These are phyloP conservation scores for Aphanoascus verrucosus DNA, from an alignment of 2,329 filamentous ascomycete genomes.

Conservation along the genomic window DNA sequence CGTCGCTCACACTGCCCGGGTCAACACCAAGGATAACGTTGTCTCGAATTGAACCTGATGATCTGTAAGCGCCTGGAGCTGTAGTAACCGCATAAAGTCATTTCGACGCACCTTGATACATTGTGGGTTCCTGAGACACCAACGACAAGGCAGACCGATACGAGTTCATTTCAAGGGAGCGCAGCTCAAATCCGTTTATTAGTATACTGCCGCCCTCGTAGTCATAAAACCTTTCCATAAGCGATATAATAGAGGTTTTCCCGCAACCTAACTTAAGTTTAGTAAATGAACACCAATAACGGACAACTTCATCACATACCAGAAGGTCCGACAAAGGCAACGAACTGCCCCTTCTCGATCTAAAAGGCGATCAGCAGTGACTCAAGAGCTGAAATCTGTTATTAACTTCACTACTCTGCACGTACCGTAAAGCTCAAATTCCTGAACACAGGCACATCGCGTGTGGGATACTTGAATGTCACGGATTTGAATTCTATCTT, in stretches of 20 bases:
- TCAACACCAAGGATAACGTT: constrained; percentile 41
- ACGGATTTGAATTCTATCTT: constrained; percentile 26
- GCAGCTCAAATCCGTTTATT: constrained; percentile 27
- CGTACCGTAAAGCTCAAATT: constrained; percentile 23
- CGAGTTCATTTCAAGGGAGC: constrained; percentile 20
- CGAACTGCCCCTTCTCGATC: constrained; percentile 34
- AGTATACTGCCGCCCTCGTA: constrained; percentile 28
- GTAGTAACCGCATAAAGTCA: not conserved
- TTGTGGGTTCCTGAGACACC: constrained; percentile 35
- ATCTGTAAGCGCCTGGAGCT: not conserved
- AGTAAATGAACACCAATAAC: not conserved
- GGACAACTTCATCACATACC: constrained; percentile 16
- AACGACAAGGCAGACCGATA: constrained; percentile 28
- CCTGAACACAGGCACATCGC: constrained; percentile 24
- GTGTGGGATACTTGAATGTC: constrained; percentile 30
- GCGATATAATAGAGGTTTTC: constrained; percentile 38
- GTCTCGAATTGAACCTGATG: constrained; percentile 30
- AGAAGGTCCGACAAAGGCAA: constrained; percentile 40
- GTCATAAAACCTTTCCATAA: constrained; percentile 22
- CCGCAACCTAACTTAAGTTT: constrained; percentile 23
- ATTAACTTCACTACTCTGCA: not conserved
- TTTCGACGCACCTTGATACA: constrained; percentile 32
- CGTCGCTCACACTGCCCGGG: constrained; percentile 25
- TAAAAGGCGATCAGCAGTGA: not conserved
- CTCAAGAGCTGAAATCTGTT: not conserved